A percentile compares a stretch with the other conserved stretches of the same genome.
Conservation (phyloP, 2,329 filamentous ascomycete species). For the Apiospora aurea region DNA sequence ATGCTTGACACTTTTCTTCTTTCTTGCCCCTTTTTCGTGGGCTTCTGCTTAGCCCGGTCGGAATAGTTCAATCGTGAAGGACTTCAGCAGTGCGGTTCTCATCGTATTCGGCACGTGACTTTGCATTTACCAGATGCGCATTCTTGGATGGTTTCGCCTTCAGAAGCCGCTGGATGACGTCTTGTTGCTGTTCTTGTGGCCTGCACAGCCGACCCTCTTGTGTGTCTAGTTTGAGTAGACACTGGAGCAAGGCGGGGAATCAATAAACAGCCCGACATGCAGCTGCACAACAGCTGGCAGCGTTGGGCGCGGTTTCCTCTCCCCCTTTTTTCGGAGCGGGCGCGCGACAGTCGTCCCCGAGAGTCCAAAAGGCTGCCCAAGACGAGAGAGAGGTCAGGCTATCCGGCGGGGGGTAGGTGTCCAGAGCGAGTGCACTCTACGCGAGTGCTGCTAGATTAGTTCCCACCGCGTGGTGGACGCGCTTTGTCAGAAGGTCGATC, state of each 20-base stretch:
- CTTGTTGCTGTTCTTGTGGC: conserved; percentile 21
- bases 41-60: conserved; percentile 10
- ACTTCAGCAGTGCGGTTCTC: conserved; percentile 15
- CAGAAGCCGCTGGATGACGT: background rate
- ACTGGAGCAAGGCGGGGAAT: conserved; percentile 15
- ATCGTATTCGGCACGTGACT: conserved; percentile 7
- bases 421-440: background rate
- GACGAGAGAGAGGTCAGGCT: background rate
- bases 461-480: background rate
- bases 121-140: background rate
- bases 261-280: background rate
- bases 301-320: background rate
- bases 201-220: conserved; percentile 20
- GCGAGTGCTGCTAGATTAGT: background rate
- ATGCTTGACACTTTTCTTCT: conserved; percentile 32
- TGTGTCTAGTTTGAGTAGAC: background rate
- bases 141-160: conserved; percentile 17
- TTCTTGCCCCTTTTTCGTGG: background rate
- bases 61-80: conserved; percentile 18
- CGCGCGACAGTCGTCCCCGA: background rate
- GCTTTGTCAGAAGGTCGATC: background rate
- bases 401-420: background rate
- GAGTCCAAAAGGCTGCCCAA: background rate
- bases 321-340: background rate
- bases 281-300: conserved; percentile 1